phyloP scores from a whole-genome alignment of 805 yeast species.

The Ogataea pignaliae region DNA sequence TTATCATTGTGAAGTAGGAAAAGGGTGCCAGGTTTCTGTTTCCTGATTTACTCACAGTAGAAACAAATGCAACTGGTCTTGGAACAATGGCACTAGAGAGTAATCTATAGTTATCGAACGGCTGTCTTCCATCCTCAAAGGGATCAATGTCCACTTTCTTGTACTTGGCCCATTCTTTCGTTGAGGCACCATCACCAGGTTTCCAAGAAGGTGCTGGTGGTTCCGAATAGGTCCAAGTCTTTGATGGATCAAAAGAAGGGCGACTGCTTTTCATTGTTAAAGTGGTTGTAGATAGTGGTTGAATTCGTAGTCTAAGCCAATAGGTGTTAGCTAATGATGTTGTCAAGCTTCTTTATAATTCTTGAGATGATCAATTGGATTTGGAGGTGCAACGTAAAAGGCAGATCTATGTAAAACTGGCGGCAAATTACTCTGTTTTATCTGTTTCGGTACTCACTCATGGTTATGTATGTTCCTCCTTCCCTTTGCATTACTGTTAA shows the following conservation, averaged over 20 bases:
- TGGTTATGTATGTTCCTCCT: too few species aligned
- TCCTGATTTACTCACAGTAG: slow-evolving; percentile 43
- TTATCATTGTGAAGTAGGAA: slow-evolving; percentile 46
- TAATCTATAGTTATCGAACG: slow-evolving; percentile 44
- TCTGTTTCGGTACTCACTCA: too few species aligned
- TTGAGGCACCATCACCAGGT: slow-evolving; percentile 44
- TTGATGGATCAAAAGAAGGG: too few species aligned
- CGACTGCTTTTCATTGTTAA: background rate
- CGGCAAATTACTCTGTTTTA: too few species aligned
- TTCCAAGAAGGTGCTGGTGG: slow-evolving; percentile 36
- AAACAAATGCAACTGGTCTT: slow-evolving; percentile 56
- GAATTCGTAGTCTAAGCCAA: too few species aligned
- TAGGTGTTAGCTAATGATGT: too few species aligned
- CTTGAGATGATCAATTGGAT: background rate
- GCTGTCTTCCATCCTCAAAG: slow-evolving; percentile 33
- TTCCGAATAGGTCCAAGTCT: background rate
- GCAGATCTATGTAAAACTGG: too few species aligned
- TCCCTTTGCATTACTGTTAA: too few species aligned
- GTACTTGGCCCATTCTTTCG: slow-evolving; percentile 40
- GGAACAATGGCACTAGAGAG: slow-evolving; percentile 53
- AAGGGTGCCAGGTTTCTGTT: slow-evolving; percentile 54
- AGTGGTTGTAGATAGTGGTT: background rate
- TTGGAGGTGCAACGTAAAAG: too few species aligned
- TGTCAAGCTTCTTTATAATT: background rate
- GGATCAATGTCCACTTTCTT: slow-evolving; percentile 49